Evolutionary conservation across 768 basidiomycete species (phyloP), one percentile per base, ranked within the genome.

Genomic region (Clitopilus passeckerianus): DNA sequence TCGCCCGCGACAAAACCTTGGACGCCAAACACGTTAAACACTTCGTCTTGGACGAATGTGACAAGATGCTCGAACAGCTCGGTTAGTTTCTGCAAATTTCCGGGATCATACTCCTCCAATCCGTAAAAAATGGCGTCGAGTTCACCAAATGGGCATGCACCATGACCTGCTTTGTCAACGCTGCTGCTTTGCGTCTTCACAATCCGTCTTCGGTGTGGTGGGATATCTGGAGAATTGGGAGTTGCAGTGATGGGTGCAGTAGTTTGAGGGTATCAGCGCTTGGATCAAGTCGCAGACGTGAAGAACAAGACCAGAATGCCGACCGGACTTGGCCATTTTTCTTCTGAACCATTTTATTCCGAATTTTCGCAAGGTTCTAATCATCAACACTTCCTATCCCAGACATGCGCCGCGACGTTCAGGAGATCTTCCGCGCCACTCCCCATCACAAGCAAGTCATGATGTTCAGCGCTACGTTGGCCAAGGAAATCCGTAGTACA

Each of bases 381-480:
- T 86, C 46, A 71, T 72, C 83, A 80, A 82, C 82, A 80, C 77
- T 83, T 79, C 79, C 80, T 79, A 82, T 50, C 76, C 54, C 86
- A 99, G 97, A 98, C 89, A 99, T 99, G 97, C 96, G 97, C 80
- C 93, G 97, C 71, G 97, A 99, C 73, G 96, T 99, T 64, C 97
- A 99, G 86, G 97, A 99, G 80, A 98, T 99, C 69, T 99, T 98
- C 86, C 90, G 96, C 68, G 85, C 93, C 16, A 98, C 97, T 18
- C 97, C 97, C 55, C 96, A 97, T 75, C 95, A 97, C 84, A 99
- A 99, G 81, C 96, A 99, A 82, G 97, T 99, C 66, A 99, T 99
- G 97, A 99, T 99, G 97, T 99, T 99, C 82, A 96, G 94, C 67
- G 97, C 97, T 41, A 99, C 97, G 0, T 77, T 99, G 61, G 87